phyloP scores from a whole-genome alignment of 2,329 filamentous ascomycete genomes.

The Fusarium floridanum region DNA sequence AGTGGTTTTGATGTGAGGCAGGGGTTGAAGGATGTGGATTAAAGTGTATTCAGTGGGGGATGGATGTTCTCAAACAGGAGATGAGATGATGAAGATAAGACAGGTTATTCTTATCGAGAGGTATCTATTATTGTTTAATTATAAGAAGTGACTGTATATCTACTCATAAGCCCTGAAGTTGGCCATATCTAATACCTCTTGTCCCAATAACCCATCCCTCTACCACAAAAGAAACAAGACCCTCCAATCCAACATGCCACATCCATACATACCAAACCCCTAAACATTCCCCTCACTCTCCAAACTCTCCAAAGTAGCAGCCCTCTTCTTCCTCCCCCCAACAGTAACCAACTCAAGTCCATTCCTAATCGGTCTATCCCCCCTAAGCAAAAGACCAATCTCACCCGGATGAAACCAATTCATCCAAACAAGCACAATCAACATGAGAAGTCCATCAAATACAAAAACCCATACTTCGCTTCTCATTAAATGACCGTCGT shows the following conservation, averaged over 20 bases:
- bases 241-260: neutral
- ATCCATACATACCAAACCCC: neutral
- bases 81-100: neutral
- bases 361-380: conserved; percentile 39
- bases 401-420: conserved; percentile 49
- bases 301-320: conserved; percentile 32
- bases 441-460: conserved; percentile 55
- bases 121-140: neutral
- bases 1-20: neutral
- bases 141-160: neutral
- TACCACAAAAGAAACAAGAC: neutral
- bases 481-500: conserved; percentile 49
- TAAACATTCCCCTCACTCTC: conserved; percentile 13
- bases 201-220: neutral
- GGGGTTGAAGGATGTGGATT: neutral
- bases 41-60: conserved; percentile 2
- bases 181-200: too few relatives aligned
- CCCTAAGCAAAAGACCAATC: conserved; percentile 44
- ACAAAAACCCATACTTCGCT: conserved; percentile 54
- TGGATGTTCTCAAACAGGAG: neutral
- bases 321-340: conserved; percentile 11
- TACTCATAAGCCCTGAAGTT: neutral
- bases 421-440: conserved; percentile 46
- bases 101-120: neutral
- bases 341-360: conserved; percentile 39